Percentiles rank a stretch among this genome's conserved stretches.
These are phyloP conservation scores for Blastocystis hominis DNA, from an alignment of 352 stramenopile genomes.

Conservation along the genomic window DNA sequence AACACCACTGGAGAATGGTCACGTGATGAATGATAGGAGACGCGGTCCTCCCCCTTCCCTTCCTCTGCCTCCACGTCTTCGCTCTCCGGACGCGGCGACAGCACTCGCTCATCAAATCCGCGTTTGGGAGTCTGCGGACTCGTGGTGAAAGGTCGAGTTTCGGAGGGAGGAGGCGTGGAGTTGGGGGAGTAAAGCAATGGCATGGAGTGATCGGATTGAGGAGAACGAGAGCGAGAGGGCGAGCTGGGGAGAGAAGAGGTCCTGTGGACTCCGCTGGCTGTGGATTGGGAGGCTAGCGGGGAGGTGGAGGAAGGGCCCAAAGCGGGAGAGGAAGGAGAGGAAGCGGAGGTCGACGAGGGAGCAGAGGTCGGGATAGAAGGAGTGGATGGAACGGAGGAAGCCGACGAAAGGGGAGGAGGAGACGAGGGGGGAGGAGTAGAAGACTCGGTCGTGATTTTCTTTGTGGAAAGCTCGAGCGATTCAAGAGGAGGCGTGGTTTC, in stretches of 20 bases:
- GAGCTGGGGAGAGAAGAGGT: background rate
- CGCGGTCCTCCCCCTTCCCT: background rate
- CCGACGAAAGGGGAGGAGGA: background rate
- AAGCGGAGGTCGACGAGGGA: background rate
- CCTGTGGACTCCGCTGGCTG: background rate
- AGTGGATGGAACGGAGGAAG: background rate
- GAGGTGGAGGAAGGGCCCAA: background rate
- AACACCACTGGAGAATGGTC: background rate
- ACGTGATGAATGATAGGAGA: background rate
- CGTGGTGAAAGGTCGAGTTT: background rate
- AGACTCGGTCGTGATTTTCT: background rate
- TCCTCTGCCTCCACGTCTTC: background rate
- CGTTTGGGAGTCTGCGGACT: background rate
- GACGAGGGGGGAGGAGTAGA: background rate
- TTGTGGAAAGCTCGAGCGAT: background rate
- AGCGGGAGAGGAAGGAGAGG: background rate
- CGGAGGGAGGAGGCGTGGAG: background rate
- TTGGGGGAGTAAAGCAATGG: background rate
- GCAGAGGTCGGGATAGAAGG: background rate
- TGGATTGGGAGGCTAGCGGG: background rate
- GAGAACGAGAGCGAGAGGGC: background rate
- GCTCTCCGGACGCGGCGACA: background rate
- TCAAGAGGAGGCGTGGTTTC: background rate
- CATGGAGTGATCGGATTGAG: background rate
- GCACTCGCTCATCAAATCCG: background rate